Evolutionary conservation across 768 basidiomycete genomes (phyloP), one percentile per base, ranked within the genome.

Genomic region (Omphalotus guepiniiformis): DNA sequence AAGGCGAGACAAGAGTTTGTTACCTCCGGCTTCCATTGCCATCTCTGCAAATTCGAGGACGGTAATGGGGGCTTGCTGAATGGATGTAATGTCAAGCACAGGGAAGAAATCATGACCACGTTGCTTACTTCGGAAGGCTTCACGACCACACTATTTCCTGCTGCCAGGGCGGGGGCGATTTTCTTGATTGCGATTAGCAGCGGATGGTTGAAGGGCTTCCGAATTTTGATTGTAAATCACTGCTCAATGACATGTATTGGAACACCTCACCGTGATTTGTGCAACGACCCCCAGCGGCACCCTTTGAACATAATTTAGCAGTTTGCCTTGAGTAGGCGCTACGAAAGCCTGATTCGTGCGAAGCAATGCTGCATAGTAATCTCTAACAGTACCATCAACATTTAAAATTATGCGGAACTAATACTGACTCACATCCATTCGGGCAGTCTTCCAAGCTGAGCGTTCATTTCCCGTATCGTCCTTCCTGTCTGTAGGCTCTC

Each of bases 141-240:
- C 16, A 91, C 81, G 41, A 92, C 74, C 39, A 93, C 83, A 43
- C 82, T 83, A 57, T 91, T 92, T 4, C 89, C 90, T 6, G 88
- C 86, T 36, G 90, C 90, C 22, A 93, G 69, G 1, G 88, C 89
- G 4, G 88, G 88, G 0, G 84, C 87, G 46, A 93, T 85, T 65
- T 93, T 93, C 72, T 93, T 93, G 44, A 93, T 62, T 2, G 88
- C 88, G 52, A 93, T 93, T 28, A 93, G 63, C n/a, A 93, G 68
- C 1, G 91, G 91, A 54, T 93, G 90, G 55, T 93, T 93, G 63
- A 92, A 93, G 2, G 90, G 88, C 85, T 90, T 51, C 21, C 12
- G 9, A 40, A 27, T 34, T 18, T 19, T 49, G 19, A 53, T 13
- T 25, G 26, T 36, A 11, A 11, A 21, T n/a, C 13, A 12, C 12